Conservation (phyloP, 441 rosid species). For the Geranium incanum region DNA sequence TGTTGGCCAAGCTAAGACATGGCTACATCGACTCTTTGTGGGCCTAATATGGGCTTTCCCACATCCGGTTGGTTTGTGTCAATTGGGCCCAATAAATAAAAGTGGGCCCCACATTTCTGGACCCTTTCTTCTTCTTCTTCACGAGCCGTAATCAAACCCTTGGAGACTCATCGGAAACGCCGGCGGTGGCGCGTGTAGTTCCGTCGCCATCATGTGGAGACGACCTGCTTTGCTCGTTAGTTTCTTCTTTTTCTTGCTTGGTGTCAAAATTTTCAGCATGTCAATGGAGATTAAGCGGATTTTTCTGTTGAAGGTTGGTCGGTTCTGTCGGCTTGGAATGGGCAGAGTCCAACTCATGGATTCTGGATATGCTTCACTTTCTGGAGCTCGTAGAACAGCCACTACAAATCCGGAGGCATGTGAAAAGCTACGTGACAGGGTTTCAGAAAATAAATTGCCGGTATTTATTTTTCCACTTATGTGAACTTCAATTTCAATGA, state of each 20-base stretch:
- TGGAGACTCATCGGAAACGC: background rate
- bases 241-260: background rate
- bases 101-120: background rate
- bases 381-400: background rate
- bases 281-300: background rate
- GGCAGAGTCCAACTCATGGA: background rate
- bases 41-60: background rate
- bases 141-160: background rate
- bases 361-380: background rate
- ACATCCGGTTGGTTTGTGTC: background rate
- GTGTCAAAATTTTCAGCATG: background rate
- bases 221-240: background rate
- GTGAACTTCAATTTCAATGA: background rate
- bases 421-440: background rate
- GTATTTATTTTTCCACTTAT: background rate
- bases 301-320: conserved; percentile 3
- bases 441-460: background rate
- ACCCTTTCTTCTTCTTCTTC: background rate
- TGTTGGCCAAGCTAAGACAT: background rate
- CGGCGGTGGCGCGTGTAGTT: conserved; percentile 3
- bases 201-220: conserved; percentile 7
- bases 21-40: background rate
- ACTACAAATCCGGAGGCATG: background rate
- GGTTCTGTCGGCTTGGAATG: conserved; percentile 4
- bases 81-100: background rate